These are phyloP conservation scores for Misopates orontium DNA, from an alignment of 257 asterid species.

Conservation along the genomic window DNA sequence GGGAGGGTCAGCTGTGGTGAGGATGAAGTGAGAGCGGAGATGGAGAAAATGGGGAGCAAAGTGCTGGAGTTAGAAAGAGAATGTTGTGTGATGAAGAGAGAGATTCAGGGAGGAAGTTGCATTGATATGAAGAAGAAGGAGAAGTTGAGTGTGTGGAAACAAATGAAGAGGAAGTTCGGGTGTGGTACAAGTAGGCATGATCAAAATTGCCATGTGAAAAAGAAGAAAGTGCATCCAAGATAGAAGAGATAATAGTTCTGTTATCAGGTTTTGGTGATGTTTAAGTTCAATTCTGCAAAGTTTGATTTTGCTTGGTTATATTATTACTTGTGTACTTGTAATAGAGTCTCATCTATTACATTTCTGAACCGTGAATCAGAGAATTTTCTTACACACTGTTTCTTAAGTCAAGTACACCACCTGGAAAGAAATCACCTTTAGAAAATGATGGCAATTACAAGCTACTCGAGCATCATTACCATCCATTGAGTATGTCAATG, in stretches of 20 bases:
- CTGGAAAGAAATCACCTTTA: no score
- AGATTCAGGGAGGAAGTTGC: conserved; percentile 37
- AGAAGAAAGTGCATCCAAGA: conserved; percentile 69
- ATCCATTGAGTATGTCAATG: no score
- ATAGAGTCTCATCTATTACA: no score
- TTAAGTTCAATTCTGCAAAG: no score
- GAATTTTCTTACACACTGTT: not conserved
- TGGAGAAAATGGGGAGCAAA: conserved; percentile 65
- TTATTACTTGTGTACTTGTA: no score
- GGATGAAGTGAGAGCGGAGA: conserved; percentile 50
- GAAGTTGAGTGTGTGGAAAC: conserved; percentile 67
- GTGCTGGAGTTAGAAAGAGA: conserved; percentile 67
- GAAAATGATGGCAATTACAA: no score
- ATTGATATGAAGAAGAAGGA: conserved; percentile 7
- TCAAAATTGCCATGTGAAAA: conserved; percentile 61
- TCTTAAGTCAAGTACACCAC: no score
- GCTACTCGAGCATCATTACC: no score
- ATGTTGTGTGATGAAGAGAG: conserved; percentile 47
- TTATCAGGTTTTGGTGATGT: no score
- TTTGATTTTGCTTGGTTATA: no score
- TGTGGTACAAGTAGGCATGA: conserved; percentile 43
- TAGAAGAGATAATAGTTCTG: conserved; percentile 13
- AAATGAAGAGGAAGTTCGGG: conserved; percentile 88
- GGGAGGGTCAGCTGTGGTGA: conserved; percentile 21
- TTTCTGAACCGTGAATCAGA: not conserved